Evolutionary conservation across 2,329 filamentous ascomycete species (phyloP), one percentile per base, ranked within the genome.

Genomic region (Pseudogymnoascus sp.): DNA sequence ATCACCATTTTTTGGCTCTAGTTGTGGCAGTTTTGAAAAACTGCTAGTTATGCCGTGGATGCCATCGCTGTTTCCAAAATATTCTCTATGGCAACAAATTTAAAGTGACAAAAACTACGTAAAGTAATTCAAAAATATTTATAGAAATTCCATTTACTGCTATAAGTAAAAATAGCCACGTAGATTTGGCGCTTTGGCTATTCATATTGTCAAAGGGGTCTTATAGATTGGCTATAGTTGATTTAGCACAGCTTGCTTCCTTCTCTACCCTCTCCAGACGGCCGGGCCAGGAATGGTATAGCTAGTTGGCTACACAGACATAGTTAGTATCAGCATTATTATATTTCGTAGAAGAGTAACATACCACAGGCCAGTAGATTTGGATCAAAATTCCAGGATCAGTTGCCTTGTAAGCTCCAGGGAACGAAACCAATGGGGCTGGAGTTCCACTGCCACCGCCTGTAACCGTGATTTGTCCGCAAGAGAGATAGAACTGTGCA

Each of bases 401-500:
- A 7, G 67, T 73, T 2, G 67, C 67, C 55, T 68, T 67, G 68
- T 76, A 76, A 1, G 73, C 74, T 23, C 73, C 70, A 1, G 75
- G 75, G 65, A 77, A 75, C 37, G 67, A 67, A 58, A 72, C 71
- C 1, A 69, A 65, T 1, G 75, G 75, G 2, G 69, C 67, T 2
- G 76, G 76, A 8, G 65, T 70, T 12, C 74, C 71, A 63, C 63
- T 74, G 4, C 76, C 77, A 14, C 76, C 75, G 14, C 73, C 75
- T 0, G 76, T 77, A 21, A 79, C 72, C 41, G 73, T 76, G 62
- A 79, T 68, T 65, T 79, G 77, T 5, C 73, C 72, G 62, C 77
- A 79, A 9, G 72, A 72, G 33, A 72, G 43, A 61, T 67, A 71
- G 31, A 69, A 69, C 18, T 71, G 69, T 5, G 67, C 66, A 25